Percentiles rank a stretch among this genome's conserved stretches.
Conservation (phyloP, 805 yeast species). For the Candida cerambycidarum region DNA sequence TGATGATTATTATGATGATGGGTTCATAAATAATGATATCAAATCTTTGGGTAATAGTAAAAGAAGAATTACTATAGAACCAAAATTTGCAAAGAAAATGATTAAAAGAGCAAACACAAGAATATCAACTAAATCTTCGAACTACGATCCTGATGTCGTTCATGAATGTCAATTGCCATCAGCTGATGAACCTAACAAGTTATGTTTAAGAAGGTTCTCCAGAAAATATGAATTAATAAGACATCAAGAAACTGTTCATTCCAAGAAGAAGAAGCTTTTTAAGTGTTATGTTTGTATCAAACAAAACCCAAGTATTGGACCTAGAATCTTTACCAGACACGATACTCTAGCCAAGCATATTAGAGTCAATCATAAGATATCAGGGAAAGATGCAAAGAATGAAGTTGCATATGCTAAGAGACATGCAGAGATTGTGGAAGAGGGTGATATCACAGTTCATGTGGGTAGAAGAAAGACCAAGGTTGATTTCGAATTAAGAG, state of each 20-base stretch:
- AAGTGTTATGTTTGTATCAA: slow-evolving; percentile 85
- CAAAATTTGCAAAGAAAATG: slow-evolving; percentile 12
- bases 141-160: slow-evolving; percentile 47
- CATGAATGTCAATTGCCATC: slow-evolving; percentile 48
- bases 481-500: slow-evolving; percentile 45
- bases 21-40: slow-evolving; percentile 10
- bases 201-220: slow-evolving; percentile 44
- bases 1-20: slow-evolving; percentile 9
- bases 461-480: slow-evolving; percentile 47
- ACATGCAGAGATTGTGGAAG: slow-evolving; percentile 49
- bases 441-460: slow-evolving; percentile 47
- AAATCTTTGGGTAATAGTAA: slow-evolving; percentile 9
- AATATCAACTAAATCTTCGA: slow-evolving; percentile 32
- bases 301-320: slow-evolving; percentile 52
- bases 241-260: slow-evolving; percentile 96
- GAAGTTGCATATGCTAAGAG: slow-evolving; percentile 47
- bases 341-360: slow-evolving; percentile 95
- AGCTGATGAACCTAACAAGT: slow-evolving; percentile 40
- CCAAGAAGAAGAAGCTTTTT: slow-evolving; percentile 79
- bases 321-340: slow-evolving; percentile 86
- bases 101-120: slow-evolving; percentile 14
- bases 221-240: slow-evolving; percentile 87
- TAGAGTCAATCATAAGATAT: slow-evolving; percentile 45
- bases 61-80: slow-evolving; percentile 13
- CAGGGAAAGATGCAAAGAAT: slow-evolving; percentile 48